A percentile compares a stretch with the other conserved stretches of the same genome.
phyloP scores from a whole-genome alignment of 176 grass and related monocot genomes.

The Carex scoparia region DNA sequence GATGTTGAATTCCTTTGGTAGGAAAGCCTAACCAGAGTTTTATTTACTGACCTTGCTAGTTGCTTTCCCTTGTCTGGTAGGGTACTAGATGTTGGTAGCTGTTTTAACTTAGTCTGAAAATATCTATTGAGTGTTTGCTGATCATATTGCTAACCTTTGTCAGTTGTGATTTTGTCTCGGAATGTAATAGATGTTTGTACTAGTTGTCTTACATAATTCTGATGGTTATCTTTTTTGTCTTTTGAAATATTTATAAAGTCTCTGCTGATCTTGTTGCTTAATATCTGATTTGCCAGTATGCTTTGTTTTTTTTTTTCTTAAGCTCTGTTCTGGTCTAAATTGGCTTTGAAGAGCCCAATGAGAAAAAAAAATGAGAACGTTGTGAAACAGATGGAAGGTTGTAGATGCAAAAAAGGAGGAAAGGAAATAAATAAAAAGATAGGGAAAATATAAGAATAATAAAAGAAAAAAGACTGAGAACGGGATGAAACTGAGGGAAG shows the following conservation, averaged over 20 bases:
- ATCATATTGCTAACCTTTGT: conserved; percentile 1
- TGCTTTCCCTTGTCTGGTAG: not conserved
- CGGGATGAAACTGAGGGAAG: not conserved
- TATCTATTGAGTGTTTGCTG: not conserved
- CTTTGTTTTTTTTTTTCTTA: not conserved
- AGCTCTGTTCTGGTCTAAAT: not conserved
- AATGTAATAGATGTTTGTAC: conserved; percentile 17
- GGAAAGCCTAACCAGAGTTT: conserved; percentile 27
- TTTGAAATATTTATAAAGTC: not conserved
- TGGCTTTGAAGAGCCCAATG: not conserved
- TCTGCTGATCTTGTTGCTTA: not conserved
- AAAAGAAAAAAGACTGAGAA: not conserved
- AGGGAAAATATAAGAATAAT: not conserved
- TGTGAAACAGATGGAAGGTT: not conserved
- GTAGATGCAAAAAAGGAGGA: not conserved
- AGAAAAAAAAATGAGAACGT: not conserved
- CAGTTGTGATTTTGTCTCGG: not conserved
- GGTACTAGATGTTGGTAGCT: not conserved
- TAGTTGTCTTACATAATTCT: conserved; percentile 4
- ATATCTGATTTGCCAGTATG: not conserved
- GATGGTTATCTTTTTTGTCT: not conserved
- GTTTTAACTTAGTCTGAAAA: not conserved
- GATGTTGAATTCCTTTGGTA: conserved; percentile 1
- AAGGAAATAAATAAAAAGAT: not conserved
- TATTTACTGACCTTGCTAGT: conserved; percentile 25